Percentiles rank a stretch among this genome's conserved stretches.
phyloP scores from a whole-genome alignment of 345 rosid species.

The Corchorus capsularis region DNA sequence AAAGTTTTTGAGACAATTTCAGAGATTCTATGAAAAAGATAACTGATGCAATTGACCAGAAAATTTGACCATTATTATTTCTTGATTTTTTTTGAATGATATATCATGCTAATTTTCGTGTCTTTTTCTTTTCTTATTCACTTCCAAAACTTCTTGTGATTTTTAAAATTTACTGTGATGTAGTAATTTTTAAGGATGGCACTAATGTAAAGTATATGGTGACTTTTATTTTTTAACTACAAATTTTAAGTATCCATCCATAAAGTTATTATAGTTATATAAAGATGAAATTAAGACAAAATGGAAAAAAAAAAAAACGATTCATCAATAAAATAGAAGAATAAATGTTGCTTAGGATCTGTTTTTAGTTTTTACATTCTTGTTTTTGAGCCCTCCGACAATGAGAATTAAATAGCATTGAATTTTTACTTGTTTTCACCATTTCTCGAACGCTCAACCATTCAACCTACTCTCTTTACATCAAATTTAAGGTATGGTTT shows the following conservation, averaged over 20 bases:
- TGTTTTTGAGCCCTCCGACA: neutral
- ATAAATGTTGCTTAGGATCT: neutral
- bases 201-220: too few species aligned
- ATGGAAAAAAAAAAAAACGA: too few species aligned
- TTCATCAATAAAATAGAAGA: neutral
- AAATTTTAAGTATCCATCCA: too few species aligned
- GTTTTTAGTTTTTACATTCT: neutral
- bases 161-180: too few species aligned
- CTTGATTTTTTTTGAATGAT: neutral
- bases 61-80: constrained; percentile 6
- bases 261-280: neutral
- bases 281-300: too few species aligned
- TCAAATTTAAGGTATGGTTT: too few species aligned
- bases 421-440: neutral
- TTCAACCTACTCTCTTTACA: too few species aligned
- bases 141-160: neutral
- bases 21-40: constrained; percentile 12
- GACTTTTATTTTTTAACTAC: too few species aligned
- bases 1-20: neutral
- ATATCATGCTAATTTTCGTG: neutral
- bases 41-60: neutral
- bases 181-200: too few species aligned
- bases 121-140: neutral
- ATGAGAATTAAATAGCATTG: neutral
- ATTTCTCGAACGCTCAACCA: too few species aligned